Evolutionary conservation across 148 eudicot species (phyloP), one percentile per base, ranked within the genome.

Genomic region (Spergularia bocconei): DNA sequence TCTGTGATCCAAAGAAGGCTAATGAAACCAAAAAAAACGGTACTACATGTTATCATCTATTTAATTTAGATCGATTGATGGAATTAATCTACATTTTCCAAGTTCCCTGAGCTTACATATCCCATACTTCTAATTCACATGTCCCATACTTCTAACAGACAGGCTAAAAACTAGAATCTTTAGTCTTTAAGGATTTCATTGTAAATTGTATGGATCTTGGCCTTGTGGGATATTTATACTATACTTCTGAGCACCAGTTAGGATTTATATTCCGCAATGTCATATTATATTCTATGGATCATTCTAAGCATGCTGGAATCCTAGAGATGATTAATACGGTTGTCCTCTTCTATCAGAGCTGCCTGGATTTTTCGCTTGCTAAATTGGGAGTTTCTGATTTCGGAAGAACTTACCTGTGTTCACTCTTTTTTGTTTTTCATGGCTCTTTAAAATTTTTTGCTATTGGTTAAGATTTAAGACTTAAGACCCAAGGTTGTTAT

Each of bases 21-120:
- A 65, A 75, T 67, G 84, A 76, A 75, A 44, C 69, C 44, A 70
- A 77, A 17, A 61, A 51, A 54, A 62, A 72, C 69, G 87, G 91
- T 86, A 77, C 66, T 13, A 15, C 51, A 19, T 23, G 21, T 52
- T 53, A 47, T 65, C 33, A 48, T 12, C 9, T 63, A 54, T 65
- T 33, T 67, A 66, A 67, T 64, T 21, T 11, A 47, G 19, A 63
- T 48, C 16, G 25, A 44, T 53, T 44, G 14, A 15, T 65, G 50
- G 48, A 25, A 47, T 67, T 52, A 51, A 58, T 14, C 53, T 67
- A 33, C 67, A 52, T 41, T 23, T 12, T 25, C 39, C 54, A 21
- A 29, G 41, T 20, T 66, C 3, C 29, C 21, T 25, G 7, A 41
- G n/a, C 47, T 9, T 54, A 57, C 5, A 14, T 50, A 10, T 23